Evolutionary conservation across 345 rosid species (phyloP).

Genomic region (Eutrema yunnanense): DNA sequence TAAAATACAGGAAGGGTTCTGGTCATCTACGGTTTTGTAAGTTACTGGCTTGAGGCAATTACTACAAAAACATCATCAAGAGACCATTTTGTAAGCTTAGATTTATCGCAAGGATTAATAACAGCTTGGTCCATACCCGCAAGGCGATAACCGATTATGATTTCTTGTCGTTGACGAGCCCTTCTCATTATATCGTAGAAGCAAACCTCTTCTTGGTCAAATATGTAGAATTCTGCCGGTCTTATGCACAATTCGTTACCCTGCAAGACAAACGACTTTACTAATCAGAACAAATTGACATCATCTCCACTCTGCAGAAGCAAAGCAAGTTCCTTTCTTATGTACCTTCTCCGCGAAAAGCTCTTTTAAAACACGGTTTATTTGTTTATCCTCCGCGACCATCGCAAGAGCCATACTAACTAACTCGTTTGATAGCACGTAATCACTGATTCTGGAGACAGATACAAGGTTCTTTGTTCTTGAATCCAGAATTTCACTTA

Average conservation of each 20-base stretch:
- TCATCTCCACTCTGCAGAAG: neutral
- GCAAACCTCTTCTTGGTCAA: conserved; percentile 75
- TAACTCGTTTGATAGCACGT: conserved; percentile 80
- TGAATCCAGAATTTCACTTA: conserved; percentile 89
- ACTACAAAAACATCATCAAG: conserved; percentile 86
- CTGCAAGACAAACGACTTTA: conserved; percentile 33
- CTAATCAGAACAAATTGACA: conserved; percentile 1
- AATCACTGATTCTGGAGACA: conserved; percentile 90
- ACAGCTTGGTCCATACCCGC: conserved; percentile 61
- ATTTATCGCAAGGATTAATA: conserved; percentile 65
- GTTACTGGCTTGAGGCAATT: conserved; percentile 44
- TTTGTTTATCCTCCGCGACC: conserved; percentile 96
- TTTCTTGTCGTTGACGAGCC: conserved; percentile 67
- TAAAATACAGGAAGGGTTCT: neutral
- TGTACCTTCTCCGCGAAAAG: conserved; percentile 81
- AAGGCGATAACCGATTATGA: conserved; percentile 72
- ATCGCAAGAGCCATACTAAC: conserved; percentile 96
- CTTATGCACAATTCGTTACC: conserved; percentile 86
- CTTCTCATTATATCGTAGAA: conserved; percentile 69
- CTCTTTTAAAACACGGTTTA: conserved; percentile 87
- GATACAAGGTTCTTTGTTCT: conserved; percentile 93
- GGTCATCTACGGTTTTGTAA: neutral
- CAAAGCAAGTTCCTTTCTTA: neutral
- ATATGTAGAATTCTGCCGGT: conserved; percentile 82
- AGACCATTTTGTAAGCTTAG: conserved; percentile 65